Conservation (phyloP, 805 yeast genomes). For the Metschnikowia anglica region DNA sequence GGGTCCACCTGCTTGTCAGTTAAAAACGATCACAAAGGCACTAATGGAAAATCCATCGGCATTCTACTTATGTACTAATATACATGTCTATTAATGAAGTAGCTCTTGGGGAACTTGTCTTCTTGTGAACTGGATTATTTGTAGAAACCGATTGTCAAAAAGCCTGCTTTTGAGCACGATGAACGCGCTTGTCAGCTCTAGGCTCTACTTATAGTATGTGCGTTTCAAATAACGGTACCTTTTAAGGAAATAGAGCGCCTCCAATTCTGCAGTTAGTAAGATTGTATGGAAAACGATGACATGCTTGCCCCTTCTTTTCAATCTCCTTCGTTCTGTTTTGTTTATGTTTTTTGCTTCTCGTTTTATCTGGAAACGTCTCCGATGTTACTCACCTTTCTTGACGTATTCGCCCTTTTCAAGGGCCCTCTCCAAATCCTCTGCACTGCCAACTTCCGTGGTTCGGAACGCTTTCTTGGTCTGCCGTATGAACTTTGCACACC, state of each 20-base stretch:
- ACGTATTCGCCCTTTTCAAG: slow-evolving; percentile 32
- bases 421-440: slow-evolving; percentile 24
- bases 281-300: too few species aligned
- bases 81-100: slow-evolving; percentile 4
- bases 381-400: slow-evolving; percentile 23
- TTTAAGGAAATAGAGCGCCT: slow-evolving; percentile 32
- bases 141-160: too few species aligned
- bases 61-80: slow-evolving; percentile 1
- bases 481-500: slow-evolving; percentile 26
- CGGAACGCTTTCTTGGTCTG: slow-evolving; percentile 24
- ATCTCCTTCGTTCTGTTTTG: too few species aligned
- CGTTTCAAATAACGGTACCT: slow-evolving; percentile 35
- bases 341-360: too few species aligned
- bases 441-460: slow-evolving; percentile 15
- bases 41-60: not conserved
- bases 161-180: too few species aligned
- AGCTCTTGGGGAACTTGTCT: too few species aligned
- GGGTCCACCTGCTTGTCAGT: too few species aligned
- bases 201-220: slow-evolving; percentile 28
- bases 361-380: not conserved
- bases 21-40: too few species aligned
- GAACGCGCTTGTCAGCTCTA: too few species aligned
- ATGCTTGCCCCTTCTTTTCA: too few species aligned
- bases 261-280: slow-evolving; percentile 29
- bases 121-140: too few species aligned